Base-by-base conservation (phyloP, 1,139 yeast genomes). In the Scheffersomyces segobiensis region DNA sequence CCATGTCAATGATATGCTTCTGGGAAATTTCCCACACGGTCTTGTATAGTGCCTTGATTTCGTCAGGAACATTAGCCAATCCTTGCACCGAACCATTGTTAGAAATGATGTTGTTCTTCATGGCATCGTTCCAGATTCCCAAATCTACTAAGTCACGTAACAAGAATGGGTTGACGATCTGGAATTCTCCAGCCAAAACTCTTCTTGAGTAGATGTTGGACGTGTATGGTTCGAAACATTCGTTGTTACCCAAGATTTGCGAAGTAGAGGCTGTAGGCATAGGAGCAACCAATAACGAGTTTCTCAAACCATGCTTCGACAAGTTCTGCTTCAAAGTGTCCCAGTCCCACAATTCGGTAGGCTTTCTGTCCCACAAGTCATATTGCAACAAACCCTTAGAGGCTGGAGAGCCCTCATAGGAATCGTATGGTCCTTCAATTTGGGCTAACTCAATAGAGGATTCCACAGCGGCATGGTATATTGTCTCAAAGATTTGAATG, bases 221-320 rank as follows among this genome's bases (percentile, higher is more conserved):
- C 39, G 88, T 85, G 70, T 78, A 83, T 48, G 88, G 88, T 70
- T 85, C 88, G 67, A 85, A 85, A 72, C 88, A 85, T 71, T 85
- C 88, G 67, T 83, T 85, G 70, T 79, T 81, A 62, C 88, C 88
- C 65, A 85, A 77, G 57, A 85, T 84, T 71, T 84, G 88, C 2
- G 88, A 85, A 10, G 88, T 84, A 18, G 88, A 84, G 26, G 88
- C 88, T 57, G 88, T 85, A 53, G 88, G 88, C 88, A 85, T 85
- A 60, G 87, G 87, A 1, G 88, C 88, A 59, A 85, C 85, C 61
- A 85, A 76, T 54, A 85, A 73, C n/a, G 88, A 85, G 73, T 85
- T 85, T 69, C 88, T 77, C 56, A 85, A 67, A 56, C 88, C 88
- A 63, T 79, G 75, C 59, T 72, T 72, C 53, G 76, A 76, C 59